Conservation (phyloP, 169 alveolate species). For the Plasmodium fragile region DNA sequence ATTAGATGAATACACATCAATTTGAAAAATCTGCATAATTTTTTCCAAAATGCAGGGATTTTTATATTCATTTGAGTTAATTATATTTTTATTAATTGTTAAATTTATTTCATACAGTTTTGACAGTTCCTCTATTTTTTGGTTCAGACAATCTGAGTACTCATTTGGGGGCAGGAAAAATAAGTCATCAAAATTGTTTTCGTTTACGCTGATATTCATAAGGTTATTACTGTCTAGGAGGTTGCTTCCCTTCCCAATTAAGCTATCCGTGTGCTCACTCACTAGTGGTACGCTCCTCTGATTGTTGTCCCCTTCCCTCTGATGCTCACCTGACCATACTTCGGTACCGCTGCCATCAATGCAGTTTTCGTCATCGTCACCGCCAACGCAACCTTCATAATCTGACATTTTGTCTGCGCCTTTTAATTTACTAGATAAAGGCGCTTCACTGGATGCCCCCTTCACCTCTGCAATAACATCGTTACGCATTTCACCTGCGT, state of each 20-base stretch:
- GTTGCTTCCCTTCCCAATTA: neutral
- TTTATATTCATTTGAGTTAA: conserved; percentile 74
- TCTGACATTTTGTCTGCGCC: neutral
- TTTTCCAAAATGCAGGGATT: conserved; percentile 74
- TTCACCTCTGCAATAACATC: neutral
- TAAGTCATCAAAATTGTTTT: conserved; percentile 72
- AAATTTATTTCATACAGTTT: conserved; percentile 57
- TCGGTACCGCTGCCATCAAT: neutral
- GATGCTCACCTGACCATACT: neutral
- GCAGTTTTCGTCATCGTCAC: neutral
- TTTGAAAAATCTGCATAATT: conserved; percentile 70
- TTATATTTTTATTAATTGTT: conserved; percentile 75
- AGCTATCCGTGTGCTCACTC: neutral
- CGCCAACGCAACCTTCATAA: neutral
- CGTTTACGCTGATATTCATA: conserved; percentile 38
- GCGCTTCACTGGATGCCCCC: neutral
- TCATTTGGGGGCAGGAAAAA: conserved; percentile 61
- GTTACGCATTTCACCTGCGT: neutral
- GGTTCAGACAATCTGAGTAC: conserved; percentile 50
- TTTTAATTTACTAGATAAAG: neutral
- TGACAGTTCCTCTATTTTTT: conserved; percentile 62
- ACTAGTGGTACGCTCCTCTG: neutral
- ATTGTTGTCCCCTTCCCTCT: neutral
- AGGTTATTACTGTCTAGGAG: conserved; percentile 35
- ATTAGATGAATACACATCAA: conserved; percentile 70